Conservation (phyloP, 495 filamentous ascomycete genomes). For the Podospora pseudopauciseta region DNA sequence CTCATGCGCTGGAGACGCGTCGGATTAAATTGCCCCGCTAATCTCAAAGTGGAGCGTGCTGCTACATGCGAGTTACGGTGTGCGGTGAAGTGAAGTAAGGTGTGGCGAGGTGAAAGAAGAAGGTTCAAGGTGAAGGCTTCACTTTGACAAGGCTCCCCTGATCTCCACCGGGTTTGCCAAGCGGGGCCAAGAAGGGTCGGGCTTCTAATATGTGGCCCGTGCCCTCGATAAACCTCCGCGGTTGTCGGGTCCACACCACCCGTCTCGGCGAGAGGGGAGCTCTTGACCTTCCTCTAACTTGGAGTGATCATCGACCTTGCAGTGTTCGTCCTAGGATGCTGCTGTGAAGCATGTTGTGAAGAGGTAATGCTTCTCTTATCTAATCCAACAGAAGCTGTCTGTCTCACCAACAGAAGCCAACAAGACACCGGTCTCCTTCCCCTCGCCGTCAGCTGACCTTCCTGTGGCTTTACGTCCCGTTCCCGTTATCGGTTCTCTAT, state of each 20-base stretch:
- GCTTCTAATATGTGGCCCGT: background rate
- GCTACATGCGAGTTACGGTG: background rate
- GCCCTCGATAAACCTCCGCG: background rate
- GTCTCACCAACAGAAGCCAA: background rate
- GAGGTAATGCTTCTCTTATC: background rate
- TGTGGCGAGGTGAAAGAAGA: background rate
- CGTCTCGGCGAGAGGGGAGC: background rate
- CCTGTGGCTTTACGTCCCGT: background rate
- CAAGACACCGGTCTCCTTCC: background rate
- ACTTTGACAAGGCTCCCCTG: no score
- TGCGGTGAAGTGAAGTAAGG: background rate
- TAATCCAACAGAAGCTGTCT: background rate
- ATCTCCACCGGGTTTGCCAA: background rate
- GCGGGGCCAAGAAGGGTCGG: background rate
- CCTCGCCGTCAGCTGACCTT: background rate
- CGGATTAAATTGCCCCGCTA: background rate
- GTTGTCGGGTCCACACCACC: background rate
- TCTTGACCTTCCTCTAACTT: background rate
- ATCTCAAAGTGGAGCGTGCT: background rate
- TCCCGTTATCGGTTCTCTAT: background rate
- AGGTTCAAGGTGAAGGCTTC: background rate
- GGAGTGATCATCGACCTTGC: background rate
- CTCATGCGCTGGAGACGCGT: background rate
- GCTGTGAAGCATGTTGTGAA: background rate
- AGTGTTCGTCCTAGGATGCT: background rate